phyloP scores from a whole-genome alignment of 306 rosid genomes.

The Purshia tridentata region DNA sequence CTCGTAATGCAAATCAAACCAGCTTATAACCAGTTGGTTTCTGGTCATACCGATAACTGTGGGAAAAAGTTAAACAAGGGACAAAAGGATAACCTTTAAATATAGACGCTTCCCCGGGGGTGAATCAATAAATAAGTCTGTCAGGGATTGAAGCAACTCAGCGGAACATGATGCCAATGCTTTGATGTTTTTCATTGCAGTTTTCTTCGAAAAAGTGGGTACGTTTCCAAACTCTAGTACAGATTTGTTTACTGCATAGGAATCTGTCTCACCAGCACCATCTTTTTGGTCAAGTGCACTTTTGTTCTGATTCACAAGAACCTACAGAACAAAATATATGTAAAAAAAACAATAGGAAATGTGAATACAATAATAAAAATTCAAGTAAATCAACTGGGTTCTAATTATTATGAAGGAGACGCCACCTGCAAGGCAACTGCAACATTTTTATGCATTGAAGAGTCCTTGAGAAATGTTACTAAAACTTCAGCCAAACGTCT shows the following conservation, averaged over 20 bases:
- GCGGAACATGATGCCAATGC: slow-evolving; percentile 62
- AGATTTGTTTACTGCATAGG: slow-evolving; percentile 31
- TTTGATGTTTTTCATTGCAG: slow-evolving; percentile 64
- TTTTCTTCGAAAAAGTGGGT: slow-evolving; percentile 71
- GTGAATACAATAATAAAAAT: slow-evolving; percentile 13
- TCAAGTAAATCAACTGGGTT: neutral
- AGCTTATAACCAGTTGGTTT: neutral
- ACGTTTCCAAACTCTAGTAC: slow-evolving; percentile 29
- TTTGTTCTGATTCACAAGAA: slow-evolving; percentile 81
- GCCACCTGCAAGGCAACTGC: slow-evolving; percentile 71
- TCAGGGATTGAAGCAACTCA: slow-evolving; percentile 57
- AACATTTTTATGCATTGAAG: slow-evolving; percentile 67
- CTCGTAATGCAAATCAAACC: neutral
- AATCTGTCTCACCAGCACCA: slow-evolving; percentile 29
- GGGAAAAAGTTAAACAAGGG: slow-evolving; percentile 5
- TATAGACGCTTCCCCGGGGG: slow-evolving; percentile 38
- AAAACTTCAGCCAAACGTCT: slow-evolving; percentile 48
- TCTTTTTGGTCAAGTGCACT: slow-evolving; percentile 46
- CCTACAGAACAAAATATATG: slow-evolving; percentile 39
- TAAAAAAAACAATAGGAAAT: slow-evolving; percentile 18
- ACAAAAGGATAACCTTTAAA: slow-evolving; percentile 58
- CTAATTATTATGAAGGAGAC: slow-evolving; percentile 17
- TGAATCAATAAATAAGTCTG: slow-evolving; percentile 66
- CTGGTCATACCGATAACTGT: neutral
- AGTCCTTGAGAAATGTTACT: slow-evolving; percentile 61